Conservation (phyloP, 1,139 yeast species). For the Yamadazyma dendronema region DNA sequence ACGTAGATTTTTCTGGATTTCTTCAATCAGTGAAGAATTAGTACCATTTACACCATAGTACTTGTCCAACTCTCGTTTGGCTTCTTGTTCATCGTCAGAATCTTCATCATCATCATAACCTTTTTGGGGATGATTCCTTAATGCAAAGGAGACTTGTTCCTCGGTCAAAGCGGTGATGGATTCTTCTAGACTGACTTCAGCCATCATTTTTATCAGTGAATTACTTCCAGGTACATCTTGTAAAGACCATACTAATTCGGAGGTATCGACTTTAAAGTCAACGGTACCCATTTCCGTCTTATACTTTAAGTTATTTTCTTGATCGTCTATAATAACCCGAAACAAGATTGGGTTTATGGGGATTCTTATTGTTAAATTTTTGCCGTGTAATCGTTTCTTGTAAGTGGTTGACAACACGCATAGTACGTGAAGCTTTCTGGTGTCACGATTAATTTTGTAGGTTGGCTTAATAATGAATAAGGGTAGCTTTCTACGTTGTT, state of each 20-base stretch:
- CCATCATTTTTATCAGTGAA: conserved; percentile 41
- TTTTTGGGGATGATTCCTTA: no score
- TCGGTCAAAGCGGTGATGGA: conserved; percentile 6
- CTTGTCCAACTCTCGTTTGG: conserved; percentile 32
- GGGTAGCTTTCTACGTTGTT: conserved; percentile 35
- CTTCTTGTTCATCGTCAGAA: conserved; percentile 16
- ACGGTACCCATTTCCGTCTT: conserved; percentile 45
- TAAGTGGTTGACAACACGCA: conserved; percentile 35
- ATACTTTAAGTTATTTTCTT: conserved; percentile 30
- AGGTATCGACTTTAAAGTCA: conserved; percentile 40
- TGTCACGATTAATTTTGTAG: conserved; percentile 23
- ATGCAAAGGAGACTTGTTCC: conserved; percentile 10
- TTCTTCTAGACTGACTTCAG: conserved; percentile 29
- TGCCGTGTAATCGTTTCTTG: conserved; percentile 36
- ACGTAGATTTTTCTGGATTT: conserved; percentile 16
- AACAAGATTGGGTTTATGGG: conserved; percentile 40
- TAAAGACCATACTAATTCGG: conserved; percentile 61
- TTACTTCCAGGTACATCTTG: conserved; percentile 53
- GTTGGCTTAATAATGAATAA: conserved; percentile 38
- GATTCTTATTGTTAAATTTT: conserved; percentile 28
- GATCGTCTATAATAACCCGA: conserved; percentile 33
- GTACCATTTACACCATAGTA: conserved; percentile 45
- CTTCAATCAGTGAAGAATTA: conserved; percentile 25
- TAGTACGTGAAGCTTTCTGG: conserved; percentile 34
- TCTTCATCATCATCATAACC: neutral